Evolutionary conservation across 2,329 filamentous ascomycete genomes (phyloP), one percentile per base, ranked within the genome.

Genomic region (Ceratocystis harringtonii): DNA sequence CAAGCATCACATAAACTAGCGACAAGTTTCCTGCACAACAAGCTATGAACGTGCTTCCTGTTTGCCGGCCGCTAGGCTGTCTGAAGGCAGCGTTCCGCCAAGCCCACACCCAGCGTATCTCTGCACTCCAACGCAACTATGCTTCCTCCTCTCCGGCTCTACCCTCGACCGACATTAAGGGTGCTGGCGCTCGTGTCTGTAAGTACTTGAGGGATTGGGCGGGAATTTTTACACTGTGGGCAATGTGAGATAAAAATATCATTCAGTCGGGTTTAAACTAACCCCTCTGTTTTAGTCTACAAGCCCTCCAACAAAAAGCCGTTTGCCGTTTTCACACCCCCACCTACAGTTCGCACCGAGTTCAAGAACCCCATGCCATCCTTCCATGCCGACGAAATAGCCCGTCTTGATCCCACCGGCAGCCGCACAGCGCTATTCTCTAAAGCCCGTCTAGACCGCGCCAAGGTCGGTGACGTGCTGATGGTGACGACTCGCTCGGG

Each of bases 391-490:
- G 77, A 83, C 65, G 90, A 95, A 77, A 81, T 95, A 72, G 73
- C 80, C 50, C 75, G 81, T 52, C 88, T 96, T 72, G 94, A 99
- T 76, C 90, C 91, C 3, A 90, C 86, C 0, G 91, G 91, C 62
- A 86, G 88, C 63, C 88, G 92, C 68, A 87, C 86, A 55, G 83
- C 84, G 41, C 85, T 99, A 66, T 96, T 99, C 79, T 84, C 85
- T 69, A 84, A 83, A 70, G 76, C 81, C 64, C 95, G 92, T 76
- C 82, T 83, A 41, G 90, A 96, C 74, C 83, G 85, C 71, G 90
- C 87, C 65, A 87, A 88, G 71, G 84, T 88, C 1, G 94, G 94
- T 72, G 94, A 99, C 76, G 89, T 99, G 69, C 81, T 99, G 44
- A 90, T 95, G 71, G 89, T 96, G 61, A 90, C 90, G 52, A 87